Base-by-base conservation (phyloP, 1,284 basidiomycete genomes). In the Trichosporon coremiiforme region DNA sequence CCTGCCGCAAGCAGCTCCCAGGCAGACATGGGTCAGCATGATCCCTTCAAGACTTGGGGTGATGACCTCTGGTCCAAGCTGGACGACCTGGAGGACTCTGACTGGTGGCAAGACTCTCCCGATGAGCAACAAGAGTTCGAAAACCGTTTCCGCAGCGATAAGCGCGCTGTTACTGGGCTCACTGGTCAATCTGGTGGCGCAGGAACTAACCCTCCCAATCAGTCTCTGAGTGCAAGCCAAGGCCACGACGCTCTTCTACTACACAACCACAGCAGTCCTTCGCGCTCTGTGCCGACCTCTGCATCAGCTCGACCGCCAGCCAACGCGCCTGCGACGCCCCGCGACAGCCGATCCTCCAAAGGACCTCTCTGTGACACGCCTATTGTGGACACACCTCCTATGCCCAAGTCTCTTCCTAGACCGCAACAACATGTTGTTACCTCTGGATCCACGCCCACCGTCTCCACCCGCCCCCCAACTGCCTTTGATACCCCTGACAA, bases 381-480 rank as follows among this genome's bases (percentile, higher is more conserved):
- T 0, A 38, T 33, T 7, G 66, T 73, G 13, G 66, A 65, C n/a
- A 73, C 72, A 2, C 72, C 72, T 0, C 25, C 66, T 2, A 10
- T 36, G 0, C 68, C 66, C 4, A 68, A 64, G 4, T 66, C 64
- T 0, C 70, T 67, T 0, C 70, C 66, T 5, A 29, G 63, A 20
- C 66, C 66, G 1, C 70, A 66, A 3, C 20, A 25, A 7, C 29
- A 25, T 0, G 3, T 35, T 4, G 13, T 38, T 6, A 8, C 41
- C 1, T 29, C 53, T 10, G n/a, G 13, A 4, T n/a, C 45, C 12
- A 36, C 22, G 0, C 38, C 65, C 0, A 25, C 33, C 0, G 25
- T 29, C 6, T 62, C 57, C 2, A 62, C 57, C 41, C 35, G 31
- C 1, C 17, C 67, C 15, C 17, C 47, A 17, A 45, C 20, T 2